Evolutionary conservation across 2,329 filamentous ascomycete genomes (phyloP), one percentile per base, ranked within the genome.

Genomic region (Penicillium brasilianum): DNA sequence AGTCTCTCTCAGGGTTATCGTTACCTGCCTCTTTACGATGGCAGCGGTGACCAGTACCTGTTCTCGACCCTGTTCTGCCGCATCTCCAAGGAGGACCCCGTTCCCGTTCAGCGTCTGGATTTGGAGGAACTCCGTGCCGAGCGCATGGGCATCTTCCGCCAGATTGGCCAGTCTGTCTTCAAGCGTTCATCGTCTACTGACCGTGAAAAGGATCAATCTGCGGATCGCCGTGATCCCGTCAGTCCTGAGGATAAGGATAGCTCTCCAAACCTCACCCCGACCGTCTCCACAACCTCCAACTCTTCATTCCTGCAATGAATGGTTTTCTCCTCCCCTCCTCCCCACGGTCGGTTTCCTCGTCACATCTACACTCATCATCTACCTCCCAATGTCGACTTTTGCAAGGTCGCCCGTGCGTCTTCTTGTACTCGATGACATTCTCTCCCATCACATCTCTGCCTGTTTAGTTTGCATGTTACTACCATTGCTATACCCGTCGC

Each of bases 21-120:
- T 63, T 96, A 96, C 62, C 83, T 98, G 56, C 95, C 94, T 11
- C 84, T 99, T 16, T 90, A 92, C 76, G 93, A 98, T 78, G 85
- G 88, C 58, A 91, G 92, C 65, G 95, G 93, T 62, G 93, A 97
- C 70, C 92, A 93, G 70, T 98, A 96, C 75, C 84, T 97, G 46
- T 97, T 97, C 78, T 97, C 95, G 2, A 96, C 93, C 11, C 83
- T 99, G 16, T 97, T 98, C 77, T 97, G 93, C 81, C 89, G 89
- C 71, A 91, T 98, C 78, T 88, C 88, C 68, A 90, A 87, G 66
- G 81, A 85, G 62, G 80, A 83, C 6, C 77, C 81, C 22, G 69
- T 83, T 28, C 75, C 81, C 36, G 77, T 82, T 28, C 74, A 74
- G 43, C 74, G 72, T 41, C 59, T 77, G 14, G 72, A 76, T 57